phyloP scores from a whole-genome alignment of 805 yeast species.

The Saturnispora sanitii region DNA sequence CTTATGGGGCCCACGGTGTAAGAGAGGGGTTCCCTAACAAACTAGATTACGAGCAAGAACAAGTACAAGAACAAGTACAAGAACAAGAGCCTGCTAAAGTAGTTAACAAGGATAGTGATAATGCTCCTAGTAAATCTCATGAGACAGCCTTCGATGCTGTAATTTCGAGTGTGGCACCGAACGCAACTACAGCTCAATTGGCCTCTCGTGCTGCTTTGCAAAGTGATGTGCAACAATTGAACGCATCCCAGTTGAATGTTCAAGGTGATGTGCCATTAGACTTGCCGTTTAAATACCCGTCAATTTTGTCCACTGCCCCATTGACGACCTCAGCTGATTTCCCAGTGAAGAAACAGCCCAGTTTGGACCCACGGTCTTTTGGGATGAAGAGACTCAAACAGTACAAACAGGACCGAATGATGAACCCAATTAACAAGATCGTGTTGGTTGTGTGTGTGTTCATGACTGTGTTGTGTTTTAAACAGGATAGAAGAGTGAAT shows the following conservation, averaged over 20 bases:
- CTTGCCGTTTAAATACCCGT: conserved; percentile 44
- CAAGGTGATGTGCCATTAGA: conserved; percentile 39
- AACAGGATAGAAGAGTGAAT: conserved; percentile 38
- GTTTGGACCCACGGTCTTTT: conserved; percentile 27
- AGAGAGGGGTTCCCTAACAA: conserved; percentile 44
- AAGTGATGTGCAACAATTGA: conserved; percentile 7
- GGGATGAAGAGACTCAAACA: conserved; percentile 35
- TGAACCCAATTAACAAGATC: conserved; percentile 50
- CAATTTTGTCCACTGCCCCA: conserved; percentile 18
- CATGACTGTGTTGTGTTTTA: conserved; percentile 41
- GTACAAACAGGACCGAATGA: conserved; percentile 37
- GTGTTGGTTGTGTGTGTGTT: conserved; percentile 40
- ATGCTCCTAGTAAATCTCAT: not conserved
- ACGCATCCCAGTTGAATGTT: conserved; percentile 10
- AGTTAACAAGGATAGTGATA: not conserved
- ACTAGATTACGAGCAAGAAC: conserved; percentile 24
- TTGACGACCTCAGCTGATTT: conserved; percentile 24
- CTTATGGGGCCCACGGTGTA: conserved; percentile 66
- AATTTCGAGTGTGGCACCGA: conserved; percentile 9
- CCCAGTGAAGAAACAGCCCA: conserved; percentile 27
- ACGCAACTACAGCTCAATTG: conserved; percentile 5
- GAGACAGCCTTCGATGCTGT: conserved; percentile 9
- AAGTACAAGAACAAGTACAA: conserved; percentile 1
- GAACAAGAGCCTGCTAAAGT: not conserved
- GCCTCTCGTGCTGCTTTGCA: conserved; percentile 12